Conservation (phyloP, 768 basidiomycete genomes). For the Melanogaster broomeanus region DNA sequence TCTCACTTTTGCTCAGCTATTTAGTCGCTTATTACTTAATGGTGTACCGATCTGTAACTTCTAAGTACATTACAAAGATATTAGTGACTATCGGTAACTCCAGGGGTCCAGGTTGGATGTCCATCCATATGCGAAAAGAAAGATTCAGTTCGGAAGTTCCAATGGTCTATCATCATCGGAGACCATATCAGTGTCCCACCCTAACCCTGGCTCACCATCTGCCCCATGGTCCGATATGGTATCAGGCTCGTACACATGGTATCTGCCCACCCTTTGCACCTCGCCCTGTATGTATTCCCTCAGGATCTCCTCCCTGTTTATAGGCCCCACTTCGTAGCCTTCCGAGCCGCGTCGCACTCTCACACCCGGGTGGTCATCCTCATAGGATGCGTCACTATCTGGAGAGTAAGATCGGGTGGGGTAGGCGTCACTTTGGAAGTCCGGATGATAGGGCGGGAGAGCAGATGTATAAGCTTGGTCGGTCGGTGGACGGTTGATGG, state of each 20-base stretch:
- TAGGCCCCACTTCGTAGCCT: conserved; percentile 71
- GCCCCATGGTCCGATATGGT: conserved; percentile 49
- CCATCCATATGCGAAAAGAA: conserved; percentile 1
- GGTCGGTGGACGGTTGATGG: conserved; percentile 21
- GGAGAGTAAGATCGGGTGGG: conserved; percentile 18
- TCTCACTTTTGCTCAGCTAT: conserved; percentile 15
- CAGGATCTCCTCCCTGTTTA: conserved; percentile 66
- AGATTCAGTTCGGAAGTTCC: conserved; percentile 15
- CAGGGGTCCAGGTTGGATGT: neutral
- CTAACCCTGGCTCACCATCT: conserved; percentile 28
- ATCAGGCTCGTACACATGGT: conserved; percentile 68
- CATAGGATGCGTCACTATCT: conserved; percentile 26
- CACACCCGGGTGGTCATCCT: conserved; percentile 36
- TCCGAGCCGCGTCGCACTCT: conserved; percentile 73
- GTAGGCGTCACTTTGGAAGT: conserved; percentile 46
- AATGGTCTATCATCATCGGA: conserved; percentile 26
- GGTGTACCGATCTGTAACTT: conserved; percentile 28
- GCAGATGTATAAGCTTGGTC: conserved; percentile 41
- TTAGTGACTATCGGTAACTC: neutral
- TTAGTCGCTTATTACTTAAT: conserved; percentile 34
- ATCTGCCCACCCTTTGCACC: conserved; percentile 59
- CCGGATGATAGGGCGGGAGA: conserved; percentile 78
- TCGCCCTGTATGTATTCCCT: conserved; percentile 53
- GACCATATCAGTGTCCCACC: neutral
- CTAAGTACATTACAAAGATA: conserved; percentile 27